Conservation (phyloP, 768 basidiomycete genomes). For the Tephrocybe sp. region DNA sequence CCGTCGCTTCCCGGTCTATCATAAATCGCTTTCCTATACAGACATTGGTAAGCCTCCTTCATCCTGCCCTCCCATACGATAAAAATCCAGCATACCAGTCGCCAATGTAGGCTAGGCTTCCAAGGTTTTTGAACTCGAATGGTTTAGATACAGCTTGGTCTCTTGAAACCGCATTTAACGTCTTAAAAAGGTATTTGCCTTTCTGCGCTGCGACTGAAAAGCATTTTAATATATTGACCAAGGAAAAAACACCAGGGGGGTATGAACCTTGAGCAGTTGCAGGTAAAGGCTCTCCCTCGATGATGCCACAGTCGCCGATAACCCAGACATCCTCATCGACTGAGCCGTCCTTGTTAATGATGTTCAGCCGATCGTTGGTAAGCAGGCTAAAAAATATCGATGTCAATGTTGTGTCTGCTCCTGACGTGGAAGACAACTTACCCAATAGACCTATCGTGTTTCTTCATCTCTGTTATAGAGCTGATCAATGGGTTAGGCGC, state of each 20-base stretch:
- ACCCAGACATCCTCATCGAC: conserved; percentile 71
- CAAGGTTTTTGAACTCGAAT: conserved; percentile 71
- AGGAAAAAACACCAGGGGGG: conserved; percentile 9
- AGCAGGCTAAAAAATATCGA: conserved; percentile 24
- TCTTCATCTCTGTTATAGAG: conserved; percentile 55
- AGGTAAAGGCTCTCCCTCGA: conserved; percentile 58
- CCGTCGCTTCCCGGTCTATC: conserved; percentile 55
- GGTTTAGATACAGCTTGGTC: conserved; percentile 42
- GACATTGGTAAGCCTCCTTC: too few species aligned
- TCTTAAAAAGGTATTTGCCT: conserved; percentile 62
- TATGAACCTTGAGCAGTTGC: conserved; percentile 80
- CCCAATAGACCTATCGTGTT: conserved; percentile 59
- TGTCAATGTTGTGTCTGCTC: too few species aligned
- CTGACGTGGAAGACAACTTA: conserved; percentile 18
- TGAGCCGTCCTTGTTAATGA: conserved; percentile 51
- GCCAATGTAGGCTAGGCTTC: conserved; percentile 79
- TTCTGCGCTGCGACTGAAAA: conserved; percentile 72
- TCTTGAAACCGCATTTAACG: conserved; percentile 61
- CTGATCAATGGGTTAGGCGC: conserved; percentile 77
- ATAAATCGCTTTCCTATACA: conserved; percentile 71
- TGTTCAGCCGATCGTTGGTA: conserved; percentile 59
- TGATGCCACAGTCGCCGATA: conserved; percentile 74
- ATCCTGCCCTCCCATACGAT: background rate
- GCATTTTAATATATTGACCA: conserved; percentile 6
- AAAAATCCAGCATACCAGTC: conserved; percentile 46